Base-by-base conservation (phyloP, 2,329 filamentous ascomycete genomes). In the Trichophyton equinum region DNA sequence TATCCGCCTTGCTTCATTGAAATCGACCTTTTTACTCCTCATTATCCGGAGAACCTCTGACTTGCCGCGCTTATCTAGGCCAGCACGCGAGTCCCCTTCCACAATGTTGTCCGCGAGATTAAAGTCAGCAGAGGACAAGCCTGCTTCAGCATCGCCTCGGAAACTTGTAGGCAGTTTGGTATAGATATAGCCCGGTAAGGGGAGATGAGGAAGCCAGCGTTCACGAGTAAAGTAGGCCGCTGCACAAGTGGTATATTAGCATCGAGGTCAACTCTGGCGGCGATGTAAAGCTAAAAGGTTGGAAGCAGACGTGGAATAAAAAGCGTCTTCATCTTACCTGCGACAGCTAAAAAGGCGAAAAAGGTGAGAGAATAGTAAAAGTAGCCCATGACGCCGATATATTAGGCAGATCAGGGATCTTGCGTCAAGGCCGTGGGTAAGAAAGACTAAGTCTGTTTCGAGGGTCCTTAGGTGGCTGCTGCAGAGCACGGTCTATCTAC, bases 1-100 rank as follows among this genome's bases (percentile, higher is more conserved):
- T 53, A 90, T 81, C 68, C 89, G 82, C 67, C 94, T 82, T 44
- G 92, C 94, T 76, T 96, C 90, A 75, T 99, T 92, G 72, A 99
- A 99, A 63, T 81, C 82, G 65, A 97, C 82, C 62, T 85, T 82
- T 65, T 85, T 81, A 72, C 81, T 85, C 82, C 90, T 92, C 94
- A 99, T 99, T 67, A 99, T 91, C 67, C 82, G 82, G 68, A 91
- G 82, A 47, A 99, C 85, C 73, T 95, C 89, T 44, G 80, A 77
- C 79, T 97, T 97, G 61, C 83, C 88, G 56, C 77, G 78, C 65
- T 87, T 85, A 71, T 97, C 91, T 18, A 99, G 79, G 0, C 94
- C 94, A 0, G 84, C 83, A 66, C 94, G 83, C 33, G 80, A 79
- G 72, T 99, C 94, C 58, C 88, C 88, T 11, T 82, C 83, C 62